A percentile compares a stretch with the other conserved stretches of the same genome.
phyloP scores from a whole-genome alignment of 208 protist species.

The Zelonia costaricensis region DNA sequence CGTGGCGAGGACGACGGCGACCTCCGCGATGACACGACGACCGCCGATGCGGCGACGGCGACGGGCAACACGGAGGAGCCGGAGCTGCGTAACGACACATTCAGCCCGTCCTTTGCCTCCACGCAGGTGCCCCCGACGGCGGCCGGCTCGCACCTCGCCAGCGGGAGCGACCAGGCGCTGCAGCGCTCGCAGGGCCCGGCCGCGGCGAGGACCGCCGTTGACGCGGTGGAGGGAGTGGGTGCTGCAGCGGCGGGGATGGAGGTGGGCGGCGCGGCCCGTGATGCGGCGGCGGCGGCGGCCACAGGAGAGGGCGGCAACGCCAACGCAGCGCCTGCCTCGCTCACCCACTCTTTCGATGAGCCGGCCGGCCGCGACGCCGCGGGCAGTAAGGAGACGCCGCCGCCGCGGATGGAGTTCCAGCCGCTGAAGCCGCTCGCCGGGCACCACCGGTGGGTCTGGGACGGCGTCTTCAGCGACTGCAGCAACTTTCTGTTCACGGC shows the following conservation, averaged over 20 bases:
- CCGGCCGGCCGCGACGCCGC: conserved; percentile 37
- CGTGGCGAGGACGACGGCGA: no score
- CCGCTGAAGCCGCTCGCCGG: conserved; percentile 64
- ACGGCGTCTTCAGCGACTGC: conserved; percentile 82
- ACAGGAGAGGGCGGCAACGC: background rate
- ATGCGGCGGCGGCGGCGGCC: background rate
- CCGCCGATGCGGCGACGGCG: background rate
- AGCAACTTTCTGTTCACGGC: conserved; percentile 71
- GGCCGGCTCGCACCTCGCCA: background rate
- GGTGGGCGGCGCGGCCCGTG: background rate
- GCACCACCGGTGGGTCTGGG: conserved; percentile 88
- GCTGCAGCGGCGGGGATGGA: conserved; percentile 1
- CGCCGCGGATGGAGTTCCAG: conserved; percentile 42
- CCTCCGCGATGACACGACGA: background rate
- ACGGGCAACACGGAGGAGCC: background rate
- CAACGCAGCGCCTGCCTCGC: conserved; percentile 1
- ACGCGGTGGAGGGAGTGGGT: background rate
- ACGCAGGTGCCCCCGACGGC: conserved; percentile 14
- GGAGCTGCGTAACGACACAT: conserved; percentile 7
- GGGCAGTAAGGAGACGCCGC: conserved; percentile 35
- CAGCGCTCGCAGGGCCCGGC: background rate
- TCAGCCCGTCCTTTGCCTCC: conserved; percentile 19
- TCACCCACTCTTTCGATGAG: conserved; percentile 14
- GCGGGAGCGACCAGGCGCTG: background rate
- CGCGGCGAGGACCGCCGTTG: background rate